Percentiles rank a stretch among this genome's conserved stretches.
Conservation (phyloP, 2,329 filamentous ascomycete species). For the Penicillium janthinellum region DNA sequence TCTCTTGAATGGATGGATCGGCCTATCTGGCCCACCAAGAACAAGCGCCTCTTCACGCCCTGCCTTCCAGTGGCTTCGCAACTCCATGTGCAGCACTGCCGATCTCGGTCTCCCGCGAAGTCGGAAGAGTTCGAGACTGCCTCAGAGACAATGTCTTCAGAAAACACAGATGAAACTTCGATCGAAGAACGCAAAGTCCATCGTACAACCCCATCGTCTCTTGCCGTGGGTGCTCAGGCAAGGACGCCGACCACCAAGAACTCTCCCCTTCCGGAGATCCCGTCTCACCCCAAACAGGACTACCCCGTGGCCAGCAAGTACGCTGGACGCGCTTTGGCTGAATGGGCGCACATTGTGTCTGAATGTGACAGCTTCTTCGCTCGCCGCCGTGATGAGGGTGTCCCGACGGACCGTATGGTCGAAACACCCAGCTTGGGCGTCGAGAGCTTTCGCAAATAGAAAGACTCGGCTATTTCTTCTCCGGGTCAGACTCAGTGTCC, state of each 20-base stretch:
- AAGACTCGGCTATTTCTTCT: background rate
- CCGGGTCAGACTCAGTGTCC: background rate
- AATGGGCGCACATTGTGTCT: slow-evolving; percentile 63
- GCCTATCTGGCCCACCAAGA: slow-evolving; percentile 51
- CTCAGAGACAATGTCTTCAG: slow-evolving; percentile 25
- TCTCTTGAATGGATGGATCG: slow-evolving; percentile 67
- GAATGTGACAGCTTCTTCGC: slow-evolving; percentile 68
- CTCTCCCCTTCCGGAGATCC: slow-evolving; percentile 21
- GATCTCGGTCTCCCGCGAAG: slow-evolving; percentile 29
- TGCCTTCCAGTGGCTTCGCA: slow-evolving; percentile 60
- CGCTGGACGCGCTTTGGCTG: slow-evolving; percentile 63
- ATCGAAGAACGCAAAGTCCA: slow-evolving; percentile 9
- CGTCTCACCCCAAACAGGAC: slow-evolving; percentile 30
- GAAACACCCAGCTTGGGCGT: slow-evolving; percentile 65
- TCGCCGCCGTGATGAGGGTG: slow-evolving; percentile 62
- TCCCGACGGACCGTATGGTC: slow-evolving; percentile 58
- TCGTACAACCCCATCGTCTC: slow-evolving; percentile 5
- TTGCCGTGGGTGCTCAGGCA: slow-evolving; percentile 8
- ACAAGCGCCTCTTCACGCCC: slow-evolving; percentile 58
- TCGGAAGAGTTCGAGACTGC: slow-evolving; percentile 28
- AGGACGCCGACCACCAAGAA: slow-evolving; percentile 21
- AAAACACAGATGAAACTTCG: slow-evolving; percentile 22
- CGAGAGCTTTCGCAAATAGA: slow-evolving; percentile 58
- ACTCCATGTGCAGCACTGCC: slow-evolving; percentile 50
- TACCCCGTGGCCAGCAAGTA: slow-evolving; percentile 55